phyloP scores from a whole-genome alignment of 495 filamentous ascomycete genomes.

The Talaromyces stipitatus region DNA sequence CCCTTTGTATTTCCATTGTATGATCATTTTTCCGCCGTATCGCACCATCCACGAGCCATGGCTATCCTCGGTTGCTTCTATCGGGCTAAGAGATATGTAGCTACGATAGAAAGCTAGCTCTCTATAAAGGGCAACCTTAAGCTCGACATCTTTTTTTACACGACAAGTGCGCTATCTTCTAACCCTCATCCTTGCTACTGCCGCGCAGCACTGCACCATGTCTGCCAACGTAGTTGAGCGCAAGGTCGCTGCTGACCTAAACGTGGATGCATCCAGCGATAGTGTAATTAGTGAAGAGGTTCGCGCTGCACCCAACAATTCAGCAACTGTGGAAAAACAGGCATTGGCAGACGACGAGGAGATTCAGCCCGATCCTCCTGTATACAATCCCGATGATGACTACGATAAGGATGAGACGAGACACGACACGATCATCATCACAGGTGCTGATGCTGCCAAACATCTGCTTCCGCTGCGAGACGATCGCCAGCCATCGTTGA shows the following conservation, averaged over 20 bases:
- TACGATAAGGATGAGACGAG: slow-evolving; percentile 5
- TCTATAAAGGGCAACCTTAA: not conserved
- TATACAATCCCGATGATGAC: not conserved
- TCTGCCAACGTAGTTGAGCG: not conserved
- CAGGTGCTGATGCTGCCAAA: slow-evolving; percentile 19
- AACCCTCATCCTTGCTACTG: not conserved
- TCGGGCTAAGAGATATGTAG: too few species aligned
- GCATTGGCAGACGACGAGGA: too few species aligned
- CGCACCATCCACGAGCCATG: not conserved
- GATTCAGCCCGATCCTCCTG: not conserved
- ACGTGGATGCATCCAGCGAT: not conserved
- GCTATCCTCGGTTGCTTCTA: not conserved
- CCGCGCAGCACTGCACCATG: not conserved
- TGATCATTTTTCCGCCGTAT: not conserved
- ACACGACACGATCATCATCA: slow-evolving; percentile 19
- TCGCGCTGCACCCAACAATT: not conserved
- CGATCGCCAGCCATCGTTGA: slow-evolving; percentile 35
- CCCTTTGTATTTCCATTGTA: not conserved
- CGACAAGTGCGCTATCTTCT: not conserved
- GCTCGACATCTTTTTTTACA: not conserved
- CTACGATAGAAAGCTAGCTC: too few species aligned
- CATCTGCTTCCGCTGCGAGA: slow-evolving; percentile 38
- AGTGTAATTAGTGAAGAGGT: not conserved
- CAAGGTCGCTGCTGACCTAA: not conserved
- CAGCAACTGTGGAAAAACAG: not conserved